Percentiles rank a stretch among this genome's conserved stretches.
phyloP scores from a whole-genome alignment of 306 rosid genomes.

The Cyclanthera cordifolia region DNA sequence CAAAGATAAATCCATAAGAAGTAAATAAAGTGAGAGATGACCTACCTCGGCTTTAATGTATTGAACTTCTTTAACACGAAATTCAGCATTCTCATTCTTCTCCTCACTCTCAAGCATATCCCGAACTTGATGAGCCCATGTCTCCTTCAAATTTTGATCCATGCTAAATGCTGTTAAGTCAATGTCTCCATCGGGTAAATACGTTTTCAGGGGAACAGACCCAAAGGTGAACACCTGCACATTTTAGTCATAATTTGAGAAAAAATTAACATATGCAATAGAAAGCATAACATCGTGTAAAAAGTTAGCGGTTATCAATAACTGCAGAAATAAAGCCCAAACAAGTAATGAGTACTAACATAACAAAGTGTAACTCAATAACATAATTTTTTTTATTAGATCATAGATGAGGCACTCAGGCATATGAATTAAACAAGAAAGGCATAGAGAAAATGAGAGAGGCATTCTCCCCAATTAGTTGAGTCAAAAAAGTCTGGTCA shows the following conservation, averaged over 20 bases:
- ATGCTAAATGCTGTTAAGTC: conserved; percentile 84
- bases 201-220: conserved; percentile 93
- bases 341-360: background rate
- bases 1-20: conserved; percentile 4
- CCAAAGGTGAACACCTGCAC: conserved; percentile 91
- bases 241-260: conserved; percentile 14
- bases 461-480: background rate
- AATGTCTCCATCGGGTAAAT: conserved; percentile 98
- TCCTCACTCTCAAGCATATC: conserved; percentile 88
- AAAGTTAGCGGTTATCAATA: background rate
- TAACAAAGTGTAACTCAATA: background rate
- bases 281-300: background rate
- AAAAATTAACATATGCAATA: background rate
- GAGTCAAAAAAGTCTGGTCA: background rate
- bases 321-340: background rate
- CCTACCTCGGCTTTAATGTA: conserved; percentile 98
- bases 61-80: conserved; percentile 92
- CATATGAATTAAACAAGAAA: background rate
- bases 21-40: conserved; percentile 15
- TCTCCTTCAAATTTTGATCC: conserved; percentile 69
- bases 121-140: conserved; percentile 93
- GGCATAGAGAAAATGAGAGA: background rate
- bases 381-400: background rate
- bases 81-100: conserved; percentile 83
- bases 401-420: background rate